Base-by-base conservation (phyloP, 768 basidiomycete genomes). In the Amanita inopinata region DNA sequence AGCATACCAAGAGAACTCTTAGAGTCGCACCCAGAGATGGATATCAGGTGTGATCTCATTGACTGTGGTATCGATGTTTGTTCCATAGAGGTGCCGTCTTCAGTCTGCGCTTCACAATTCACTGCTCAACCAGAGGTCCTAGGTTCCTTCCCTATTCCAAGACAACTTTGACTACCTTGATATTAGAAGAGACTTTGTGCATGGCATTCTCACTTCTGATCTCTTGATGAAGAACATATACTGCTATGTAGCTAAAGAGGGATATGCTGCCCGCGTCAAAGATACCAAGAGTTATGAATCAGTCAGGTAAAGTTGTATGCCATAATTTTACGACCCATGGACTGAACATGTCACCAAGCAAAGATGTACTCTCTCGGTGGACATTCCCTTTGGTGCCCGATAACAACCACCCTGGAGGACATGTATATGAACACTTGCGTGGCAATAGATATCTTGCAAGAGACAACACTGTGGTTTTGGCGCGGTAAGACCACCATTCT, bases 91-190 rank as follows among this genome's bases (percentile, higher is more conserved):
- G 91, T 89, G 37, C 22, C n/a, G 69, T 56, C 14, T 22, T 49
- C 23, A 39, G 27, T 6, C 20, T 37, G 37, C 33, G 22, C 31
- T 18, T n/a, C 40, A 5, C 24, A 30, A 30, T 41, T 45, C 30
- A 30, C n/a, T 44, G 15, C 9, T 27, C n/a, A 36, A 28, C 12
- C 5, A 15, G n/a, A 20, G 11, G 45, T 42, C 38, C 10, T 52
- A 96, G 85, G 87, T 98, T 27, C 92, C 91, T 1, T 93, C 93
- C 1, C 59, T 97, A 3, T 99, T 98, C 65, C 91, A 93, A 58
- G 96, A 98, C 64, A 98, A 98, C 63, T 99, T 99, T 55, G 96
- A 98, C 63, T 97, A 93, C 55, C 78, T 80, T 10, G 90, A 93
- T 62, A 74, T 98, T 47, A 79, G 92, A 45, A 71, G 78, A 50